Percentiles rank a stretch among this genome's conserved stretches.
Conservation (phyloP, 768 basidiomycete genomes). For the Chlorophyllum brunneum region DNA sequence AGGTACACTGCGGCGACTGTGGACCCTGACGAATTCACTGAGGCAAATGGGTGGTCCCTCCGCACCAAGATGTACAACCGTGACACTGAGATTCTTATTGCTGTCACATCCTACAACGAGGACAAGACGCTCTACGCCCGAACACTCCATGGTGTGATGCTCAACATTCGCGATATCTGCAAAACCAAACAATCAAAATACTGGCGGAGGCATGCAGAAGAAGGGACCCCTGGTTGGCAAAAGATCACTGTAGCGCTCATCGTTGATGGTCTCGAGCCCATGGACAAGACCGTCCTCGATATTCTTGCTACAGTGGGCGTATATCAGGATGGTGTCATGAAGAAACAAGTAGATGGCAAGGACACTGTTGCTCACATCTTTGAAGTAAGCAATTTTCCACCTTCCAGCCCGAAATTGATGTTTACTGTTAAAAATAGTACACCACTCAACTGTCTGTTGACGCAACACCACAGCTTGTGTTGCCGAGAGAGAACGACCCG, state of each 20-base stretch:
- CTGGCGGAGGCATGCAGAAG: conserved; percentile 80
- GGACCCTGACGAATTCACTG: conserved; percentile 86
- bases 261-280: conserved; percentile 88
- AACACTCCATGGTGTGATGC: conserved; percentile 93
- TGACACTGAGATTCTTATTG: conserved; percentile 90
- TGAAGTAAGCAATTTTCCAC: conserved; percentile 50
- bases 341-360: conserved; percentile 86
- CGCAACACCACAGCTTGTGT: conserved; percentile 82
- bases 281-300: conserved; percentile 94
- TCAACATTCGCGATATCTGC: conserved; percentile 97
- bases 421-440: conserved; percentile 50
- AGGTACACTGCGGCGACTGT: conserved; percentile 89
- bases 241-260: conserved; percentile 87
- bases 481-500: conserved; percentile 85
- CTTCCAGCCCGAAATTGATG: not conserved
- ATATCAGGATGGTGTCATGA: conserved; percentile 95
- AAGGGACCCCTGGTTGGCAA: conserved; percentile 87
- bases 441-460: conserved; percentile 96
- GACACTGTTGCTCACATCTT: conserved; percentile 93
- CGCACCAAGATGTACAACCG: conserved; percentile 84
- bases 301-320: conserved; percentile 86
- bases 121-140: conserved; percentile 89
- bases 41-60: conserved; percentile 79
- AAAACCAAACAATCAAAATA: conserved; percentile 93
- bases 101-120: conserved; percentile 91